phyloP scores from a whole-genome alignment of 2,329 filamentous ascomycete genomes.

The Colletotrichum sp. region DNA sequence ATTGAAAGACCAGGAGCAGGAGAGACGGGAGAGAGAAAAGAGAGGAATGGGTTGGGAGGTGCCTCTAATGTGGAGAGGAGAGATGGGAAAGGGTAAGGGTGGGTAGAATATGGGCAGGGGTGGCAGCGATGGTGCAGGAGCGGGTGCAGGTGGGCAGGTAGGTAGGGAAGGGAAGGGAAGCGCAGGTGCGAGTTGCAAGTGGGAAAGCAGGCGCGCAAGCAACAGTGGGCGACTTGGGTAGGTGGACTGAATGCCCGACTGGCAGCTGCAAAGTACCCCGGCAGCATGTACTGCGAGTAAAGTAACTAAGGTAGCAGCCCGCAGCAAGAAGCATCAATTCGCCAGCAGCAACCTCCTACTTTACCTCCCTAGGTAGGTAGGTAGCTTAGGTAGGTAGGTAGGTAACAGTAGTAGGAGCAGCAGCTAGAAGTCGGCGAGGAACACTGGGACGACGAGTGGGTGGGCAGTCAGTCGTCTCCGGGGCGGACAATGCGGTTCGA shows the following conservation, averaged over 20 bases:
- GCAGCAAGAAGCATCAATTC: neutral
- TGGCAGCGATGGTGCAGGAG: conserved; percentile 11
- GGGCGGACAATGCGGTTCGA: conserved; percentile 15
- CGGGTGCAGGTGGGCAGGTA: neutral
- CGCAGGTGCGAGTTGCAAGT: neutral
- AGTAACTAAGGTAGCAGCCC: neutral
- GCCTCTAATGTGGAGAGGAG: conserved; percentile 24
- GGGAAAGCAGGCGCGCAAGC: neutral
- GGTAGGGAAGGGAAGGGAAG: neutral
- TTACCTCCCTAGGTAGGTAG: neutral
- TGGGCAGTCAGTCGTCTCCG: conserved; percentile 12
- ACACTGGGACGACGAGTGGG: neutral
- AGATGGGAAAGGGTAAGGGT: conserved; percentile 21
- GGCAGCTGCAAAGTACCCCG: neutral
- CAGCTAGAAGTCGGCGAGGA: neutral
- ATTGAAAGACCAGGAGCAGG: conserved; percentile 20
- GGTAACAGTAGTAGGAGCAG: neutral
- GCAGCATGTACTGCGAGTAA: neutral
- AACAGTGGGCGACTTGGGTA: neutral
- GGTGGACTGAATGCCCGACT: neutral
- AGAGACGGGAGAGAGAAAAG: conserved; percentile 22
- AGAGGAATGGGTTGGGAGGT: conserved; percentile 25
- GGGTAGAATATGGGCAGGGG: conserved; percentile 16
- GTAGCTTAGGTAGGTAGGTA: neutral
- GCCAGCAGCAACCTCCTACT: neutral